phyloP scores from a whole-genome alignment of 306 rosid species.

The Aeschynomene evenia region DNA sequence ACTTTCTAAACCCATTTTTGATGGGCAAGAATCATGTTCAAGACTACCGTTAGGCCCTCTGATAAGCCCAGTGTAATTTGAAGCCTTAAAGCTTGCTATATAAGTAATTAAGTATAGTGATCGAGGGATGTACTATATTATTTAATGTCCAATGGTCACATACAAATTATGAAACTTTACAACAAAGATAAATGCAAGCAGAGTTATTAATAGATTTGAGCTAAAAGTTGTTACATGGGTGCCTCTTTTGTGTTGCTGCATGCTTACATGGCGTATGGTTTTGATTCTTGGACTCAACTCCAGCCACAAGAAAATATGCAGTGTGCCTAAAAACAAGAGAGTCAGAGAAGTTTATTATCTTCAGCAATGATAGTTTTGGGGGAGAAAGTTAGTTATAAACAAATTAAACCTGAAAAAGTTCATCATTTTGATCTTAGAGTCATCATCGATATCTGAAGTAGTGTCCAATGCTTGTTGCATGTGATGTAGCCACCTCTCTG shows the following conservation, averaged over 20 bases:
- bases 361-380: background rate
- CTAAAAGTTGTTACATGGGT: conserved; percentile 32
- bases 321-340: conserved; percentile 57
- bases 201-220: background rate
- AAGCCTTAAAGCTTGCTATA: too few species aligned
- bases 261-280: conserved; percentile 51
- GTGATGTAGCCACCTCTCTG: conserved; percentile 83
- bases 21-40: too few species aligned
- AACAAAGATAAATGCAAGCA: too few species aligned
- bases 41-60: too few species aligned
- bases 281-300: conserved; percentile 63
- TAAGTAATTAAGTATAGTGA: too few species aligned
- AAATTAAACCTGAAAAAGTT: conserved; percentile 66
- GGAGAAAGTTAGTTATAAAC: too few species aligned
- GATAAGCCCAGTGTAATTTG: too few species aligned
- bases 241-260: conserved; percentile 39
- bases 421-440: conserved; percentile 59
- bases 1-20: too few species aligned
- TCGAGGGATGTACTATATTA: too few species aligned
- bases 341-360: background rate
- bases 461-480: conserved; percentile 76
- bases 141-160: too few species aligned
- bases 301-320: conserved; percentile 86
- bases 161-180: too few species aligned
- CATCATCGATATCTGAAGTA: conserved; percentile 61